Evolutionary conservation across 2,329 filamentous ascomycete species (phyloP), one percentile per base, ranked within the genome.

Genomic region (Colletotrichum melonis): DNA sequence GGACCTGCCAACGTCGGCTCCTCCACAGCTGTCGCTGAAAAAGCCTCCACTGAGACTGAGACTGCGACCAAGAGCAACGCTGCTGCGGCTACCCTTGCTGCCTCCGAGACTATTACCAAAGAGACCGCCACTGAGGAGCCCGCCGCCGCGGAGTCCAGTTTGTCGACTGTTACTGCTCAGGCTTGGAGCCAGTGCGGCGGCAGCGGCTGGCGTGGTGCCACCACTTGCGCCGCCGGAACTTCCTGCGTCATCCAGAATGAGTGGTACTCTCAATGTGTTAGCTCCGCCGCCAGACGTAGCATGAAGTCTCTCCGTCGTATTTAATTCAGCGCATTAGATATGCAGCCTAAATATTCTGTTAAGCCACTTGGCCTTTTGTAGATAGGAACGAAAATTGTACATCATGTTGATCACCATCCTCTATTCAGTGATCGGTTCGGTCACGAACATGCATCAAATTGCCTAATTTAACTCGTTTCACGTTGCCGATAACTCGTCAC

Each of bases 181-280:
- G 24, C 24, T 26, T 26, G 24, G 24, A 4, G 24, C 16, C 79
- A 80, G 64, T 80, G 79, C 26, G 78, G 78, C 28, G 79, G 79
- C 16, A 74, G 58, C 2, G 64, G 72, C 63, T 80, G 63, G 58
- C 76, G 68, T 28, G 79, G 78, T 8, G 62, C 76, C 24, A 79
- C 77, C 7, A 67, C 69, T 32, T 80, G 79, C 52, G 76, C 60
- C 28, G 52, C 75, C n/a, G 79, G 78, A 74, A 65, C 62, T 1
- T 58, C 57, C n/a, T 76, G 74, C 57, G 55, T 60, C 16, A 69
- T 59, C 1, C 72, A 74, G 38, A 76, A 74, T 32, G 52, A 67
- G 38, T 76, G 87, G 79, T 92, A 92, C 78, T 91, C 85, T 86
- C 89, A 91, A 74, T 91, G 74, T 88, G 88, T 28, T 83, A 80